These are phyloP conservation scores for Leccinum angustisporum DNA, from an alignment of 1,284 basidiomycete genomes.

Conservation along the genomic window DNA sequence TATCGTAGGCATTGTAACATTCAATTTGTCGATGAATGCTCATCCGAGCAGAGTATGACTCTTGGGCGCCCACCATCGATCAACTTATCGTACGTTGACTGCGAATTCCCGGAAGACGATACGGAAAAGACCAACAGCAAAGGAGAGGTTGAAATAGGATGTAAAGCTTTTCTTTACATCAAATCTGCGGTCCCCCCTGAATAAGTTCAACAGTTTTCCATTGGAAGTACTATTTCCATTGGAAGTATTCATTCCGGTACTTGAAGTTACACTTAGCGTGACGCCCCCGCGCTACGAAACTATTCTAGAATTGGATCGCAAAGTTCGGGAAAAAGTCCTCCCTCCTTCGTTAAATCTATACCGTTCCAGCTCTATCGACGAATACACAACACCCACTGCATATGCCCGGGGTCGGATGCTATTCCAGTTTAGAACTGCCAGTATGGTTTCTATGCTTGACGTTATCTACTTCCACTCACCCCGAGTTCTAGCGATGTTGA, in stretches of 20 bases:
- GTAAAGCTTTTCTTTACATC: conserved; percentile 35
- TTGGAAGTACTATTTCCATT: conserved; percentile 36
- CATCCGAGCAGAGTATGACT: conserved; percentile 43
- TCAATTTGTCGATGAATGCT: conserved; percentile 2
- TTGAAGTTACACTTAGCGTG: conserved; percentile 51
- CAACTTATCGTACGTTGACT: conserved; percentile 55
- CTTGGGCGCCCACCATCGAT: conserved; percentile 57
- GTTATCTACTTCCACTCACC: conserved; percentile 12
- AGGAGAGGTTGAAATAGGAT: conserved; percentile 47
- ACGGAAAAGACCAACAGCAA: conserved; percentile 46
- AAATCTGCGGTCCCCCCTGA: conserved; percentile 13
- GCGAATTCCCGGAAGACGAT: conserved; percentile 54
- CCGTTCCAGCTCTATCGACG: conserved; percentile 43
- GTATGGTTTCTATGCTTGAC: conserved; percentile 30
- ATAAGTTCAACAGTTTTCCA: conserved; percentile 26
- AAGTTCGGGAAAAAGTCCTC: conserved; percentile 52
- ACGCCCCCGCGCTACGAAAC: conserved; percentile 52
- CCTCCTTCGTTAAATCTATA: conserved; percentile 54
- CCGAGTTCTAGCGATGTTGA: conserved; percentile 44
- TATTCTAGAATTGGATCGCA: conserved; percentile 57
- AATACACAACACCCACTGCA: conserved; percentile 47
- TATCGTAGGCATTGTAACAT: conserved; percentile 37
- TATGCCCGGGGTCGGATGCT: conserved; percentile 51
- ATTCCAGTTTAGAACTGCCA: conserved; percentile 50
- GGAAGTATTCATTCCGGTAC: conserved; percentile 50